Evolutionary conservation across 2,329 filamentous ascomycete species (phyloP).

Genomic region (Alternaria triticina): DNA sequence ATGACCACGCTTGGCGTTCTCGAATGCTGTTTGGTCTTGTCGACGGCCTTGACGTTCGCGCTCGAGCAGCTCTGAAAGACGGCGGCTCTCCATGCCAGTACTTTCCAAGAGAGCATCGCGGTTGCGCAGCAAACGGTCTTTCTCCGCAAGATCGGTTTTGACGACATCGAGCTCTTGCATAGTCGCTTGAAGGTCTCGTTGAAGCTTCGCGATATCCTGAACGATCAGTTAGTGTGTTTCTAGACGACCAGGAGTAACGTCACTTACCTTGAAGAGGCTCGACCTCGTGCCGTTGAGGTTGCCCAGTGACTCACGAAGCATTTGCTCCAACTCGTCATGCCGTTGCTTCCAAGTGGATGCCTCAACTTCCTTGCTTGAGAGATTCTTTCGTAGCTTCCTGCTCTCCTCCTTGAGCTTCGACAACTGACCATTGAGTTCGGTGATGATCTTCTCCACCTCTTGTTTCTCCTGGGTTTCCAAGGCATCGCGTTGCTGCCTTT

Average conservation of each 20-base stretch:
- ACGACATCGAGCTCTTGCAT: slow-evolving; percentile 80
- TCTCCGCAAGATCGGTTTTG: slow-evolving; percentile 81
- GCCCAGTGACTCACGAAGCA: slow-evolving; percentile 83
- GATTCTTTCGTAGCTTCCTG: slow-evolving; percentile 78
- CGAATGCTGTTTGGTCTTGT: slow-evolving; percentile 85
- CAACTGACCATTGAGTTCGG: slow-evolving; percentile 87
- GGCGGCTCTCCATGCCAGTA: slow-evolving; percentile 83
- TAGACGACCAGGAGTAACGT: not conserved
- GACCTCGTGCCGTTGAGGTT: slow-evolving; percentile 86
- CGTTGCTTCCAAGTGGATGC: slow-evolving; percentile 90
- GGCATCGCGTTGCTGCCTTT: slow-evolving; percentile 85
- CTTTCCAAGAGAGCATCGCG: slow-evolving; percentile 88
- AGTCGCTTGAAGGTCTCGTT: slow-evolving; percentile 85
- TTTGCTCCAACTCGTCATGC: slow-evolving; percentile 86
- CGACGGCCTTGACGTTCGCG: slow-evolving; percentile 86
- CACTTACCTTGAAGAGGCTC: slow-evolving; percentile 75
- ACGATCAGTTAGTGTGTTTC: slow-evolving; percentile 23
- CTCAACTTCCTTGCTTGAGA: slow-evolving; percentile 85
- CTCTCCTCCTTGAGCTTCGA: slow-evolving; percentile 85
- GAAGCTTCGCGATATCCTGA: slow-evolving; percentile 82
- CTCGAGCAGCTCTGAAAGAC: slow-evolving; percentile 85
- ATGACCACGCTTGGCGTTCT: slow-evolving; percentile 86
- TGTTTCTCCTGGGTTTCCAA: slow-evolving; percentile 90
- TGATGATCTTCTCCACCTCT: slow-evolving; percentile 90
- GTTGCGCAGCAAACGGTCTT: slow-evolving; percentile 87